Conservation (phyloP, 73 alveolate species). For the Paramecium sexaurelia region DNA sequence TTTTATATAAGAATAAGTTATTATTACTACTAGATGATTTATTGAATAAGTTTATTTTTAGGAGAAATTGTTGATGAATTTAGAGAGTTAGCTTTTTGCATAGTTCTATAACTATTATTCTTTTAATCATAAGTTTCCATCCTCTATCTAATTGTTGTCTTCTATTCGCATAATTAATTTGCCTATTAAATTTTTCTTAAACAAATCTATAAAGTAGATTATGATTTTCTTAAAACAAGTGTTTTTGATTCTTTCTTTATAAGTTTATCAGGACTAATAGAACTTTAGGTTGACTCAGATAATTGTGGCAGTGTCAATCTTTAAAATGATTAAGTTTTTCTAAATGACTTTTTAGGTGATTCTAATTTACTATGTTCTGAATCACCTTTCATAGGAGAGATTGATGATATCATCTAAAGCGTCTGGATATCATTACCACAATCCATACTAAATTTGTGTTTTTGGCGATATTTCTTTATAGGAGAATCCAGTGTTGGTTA, state of each 20-base stretch:
- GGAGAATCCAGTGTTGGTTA: constrained; percentile 21
- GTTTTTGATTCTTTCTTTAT: constrained; percentile 14
- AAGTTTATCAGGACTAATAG: not conserved
- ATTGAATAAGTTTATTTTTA: not conserved
- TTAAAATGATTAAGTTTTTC: constrained; percentile 1
- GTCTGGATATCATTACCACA: not conserved
- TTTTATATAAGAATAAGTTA: not conserved
- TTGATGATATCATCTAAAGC: not conserved
- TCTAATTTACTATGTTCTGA: constrained; percentile 10
- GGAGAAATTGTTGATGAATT: constrained; percentile 23
- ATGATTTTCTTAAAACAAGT: not conserved
- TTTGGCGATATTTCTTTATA: not conserved
- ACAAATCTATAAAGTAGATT: not conserved
- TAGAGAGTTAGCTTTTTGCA: not conserved
- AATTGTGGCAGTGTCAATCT: constrained; percentile 14
- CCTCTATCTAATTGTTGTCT: not conserved
- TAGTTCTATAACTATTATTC: not conserved
- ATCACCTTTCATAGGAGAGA: constrained; percentile 23
- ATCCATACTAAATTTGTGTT: not conserved
- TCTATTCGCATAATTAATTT: not conserved
- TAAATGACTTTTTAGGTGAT: not conserved
- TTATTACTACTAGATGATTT: not conserved
- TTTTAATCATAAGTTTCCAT: constrained; percentile 23
- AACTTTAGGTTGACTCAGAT: not conserved
- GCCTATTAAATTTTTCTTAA: not conserved